These are phyloP conservation scores for Crataegus laevigata DNA, from an alignment of 306 rosid species.

Conservation along the genomic window DNA sequence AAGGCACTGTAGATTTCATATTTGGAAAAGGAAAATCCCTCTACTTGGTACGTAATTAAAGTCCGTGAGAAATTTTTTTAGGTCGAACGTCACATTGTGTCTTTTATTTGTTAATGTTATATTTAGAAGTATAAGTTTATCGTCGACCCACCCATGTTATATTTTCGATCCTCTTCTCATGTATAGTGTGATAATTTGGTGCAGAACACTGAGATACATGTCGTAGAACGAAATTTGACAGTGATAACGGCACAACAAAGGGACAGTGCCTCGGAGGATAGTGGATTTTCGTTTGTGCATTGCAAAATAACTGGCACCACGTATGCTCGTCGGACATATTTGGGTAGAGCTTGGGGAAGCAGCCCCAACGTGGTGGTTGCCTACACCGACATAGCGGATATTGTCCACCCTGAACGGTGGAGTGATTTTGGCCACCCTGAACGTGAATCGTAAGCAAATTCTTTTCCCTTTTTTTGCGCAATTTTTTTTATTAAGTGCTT, in stretches of 20 bases:
- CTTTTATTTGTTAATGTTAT: too few species aligned
- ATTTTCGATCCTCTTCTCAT: too few species aligned
- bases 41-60: slow-evolving; percentile 25
- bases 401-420: slow-evolving; percentile 39
- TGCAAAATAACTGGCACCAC: slow-evolving; percentile 31
- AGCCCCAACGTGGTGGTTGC: slow-evolving; percentile 30
- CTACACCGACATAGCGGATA: slow-evolving; percentile 19
- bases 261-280: not conserved
- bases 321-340: slow-evolving; percentile 7
- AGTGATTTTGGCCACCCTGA: not conserved
- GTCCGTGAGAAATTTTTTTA: too few species aligned
- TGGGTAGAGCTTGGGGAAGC: slow-evolving; percentile 54
- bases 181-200: not conserved
- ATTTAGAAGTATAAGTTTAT: too few species aligned
- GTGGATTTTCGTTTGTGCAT: slow-evolving; percentile 45
- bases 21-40: slow-evolving; percentile 33
- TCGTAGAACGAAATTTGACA: slow-evolving; percentile 9
- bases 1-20: slow-evolving; percentile 37
- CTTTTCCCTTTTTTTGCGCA: not conserved
- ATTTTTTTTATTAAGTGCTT: not conserved
- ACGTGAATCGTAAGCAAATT: slow-evolving; percentile 8
- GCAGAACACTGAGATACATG: slow-evolving; percentile 31
- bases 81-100: not conserved
- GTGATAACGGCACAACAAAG: slow-evolving; percentile 54
- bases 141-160: too few species aligned